A percentile compares a stretch with the other conserved stretches of the same genome.
phyloP scores from a whole-genome alignment of 1,284 basidiomycete species.

The Caloboletus firmus region DNA sequence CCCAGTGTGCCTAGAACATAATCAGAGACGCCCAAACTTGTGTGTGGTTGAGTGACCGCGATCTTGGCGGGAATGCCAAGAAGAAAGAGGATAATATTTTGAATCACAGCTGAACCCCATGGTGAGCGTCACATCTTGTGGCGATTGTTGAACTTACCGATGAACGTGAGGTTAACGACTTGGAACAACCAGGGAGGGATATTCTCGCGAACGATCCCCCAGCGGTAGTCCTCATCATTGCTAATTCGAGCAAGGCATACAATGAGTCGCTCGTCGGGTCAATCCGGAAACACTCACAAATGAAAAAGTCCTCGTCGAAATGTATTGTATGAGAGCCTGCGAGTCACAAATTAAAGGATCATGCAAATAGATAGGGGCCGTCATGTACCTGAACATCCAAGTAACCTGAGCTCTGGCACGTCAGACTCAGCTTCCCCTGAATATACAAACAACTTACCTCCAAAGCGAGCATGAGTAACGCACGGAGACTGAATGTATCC shows the following conservation, averaged over 20 bases:
- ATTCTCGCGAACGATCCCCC: slow-evolving; percentile 72
- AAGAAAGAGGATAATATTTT: slow-evolving; percentile 79
- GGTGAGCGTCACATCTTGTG: neutral
- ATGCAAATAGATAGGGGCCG: neutral
- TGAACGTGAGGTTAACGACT: slow-evolving; percentile 79
- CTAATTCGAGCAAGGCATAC: slow-evolving; percentile 28
- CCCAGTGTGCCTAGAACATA: slow-evolving; percentile 60
- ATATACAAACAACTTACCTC: slow-evolving; percentile 43
- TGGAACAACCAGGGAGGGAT: slow-evolving; percentile 75
- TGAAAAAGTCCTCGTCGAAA: slow-evolving; percentile 83
- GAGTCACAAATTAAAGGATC: slow-evolving; percentile 2
- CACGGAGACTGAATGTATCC: slow-evolving; percentile 60
- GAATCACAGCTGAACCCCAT: slow-evolving; percentile 53
- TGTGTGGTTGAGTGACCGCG: slow-evolving; percentile 58
- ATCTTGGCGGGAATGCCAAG: slow-evolving; percentile 63
- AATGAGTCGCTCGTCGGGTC: neutral
- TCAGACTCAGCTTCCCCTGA: slow-evolving; percentile 8
- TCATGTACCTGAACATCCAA: slow-evolving; percentile 66
- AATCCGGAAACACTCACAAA: slow-evolving; percentile 44
- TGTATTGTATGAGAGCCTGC: slow-evolving; percentile 80
- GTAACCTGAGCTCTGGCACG: slow-evolving; percentile 35
- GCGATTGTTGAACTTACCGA: slow-evolving; percentile 45
- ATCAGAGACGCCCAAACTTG: slow-evolving; percentile 61
- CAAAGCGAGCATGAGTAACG: slow-evolving; percentile 68
- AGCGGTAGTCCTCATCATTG: slow-evolving; percentile 89